Evolutionary conservation across 2,329 filamentous ascomycete genomes (phyloP), one percentile per base, ranked within the genome.

Genomic region (Ophiosphaerella korrae): DNA sequence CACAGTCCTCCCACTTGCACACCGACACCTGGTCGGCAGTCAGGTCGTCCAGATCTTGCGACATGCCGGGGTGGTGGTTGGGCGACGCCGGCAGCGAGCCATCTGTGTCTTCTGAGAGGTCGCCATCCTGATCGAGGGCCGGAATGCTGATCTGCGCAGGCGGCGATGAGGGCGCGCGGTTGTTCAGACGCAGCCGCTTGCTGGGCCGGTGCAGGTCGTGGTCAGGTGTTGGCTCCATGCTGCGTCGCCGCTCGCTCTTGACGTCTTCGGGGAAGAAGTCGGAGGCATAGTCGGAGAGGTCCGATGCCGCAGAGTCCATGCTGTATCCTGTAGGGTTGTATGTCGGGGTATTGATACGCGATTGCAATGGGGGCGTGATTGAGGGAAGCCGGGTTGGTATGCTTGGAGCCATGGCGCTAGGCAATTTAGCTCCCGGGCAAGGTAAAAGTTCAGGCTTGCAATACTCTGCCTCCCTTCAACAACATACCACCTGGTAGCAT

Each of bases 101-200:
- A 31, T 90, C 92, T 42, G 90, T 95, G 75, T 99, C 94, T 45
- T 90, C 91, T 7, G 92, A 96, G 53, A 97, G 87, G 46, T 92
- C 89, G 44, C 85, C 76, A 61, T 82, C 61, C 37, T 67, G 64
- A 18, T 68, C 70, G 21, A 47, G 46, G 12, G 48, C 39, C 39
- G 48, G 52, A 31, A 54, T 52, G 41, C 45, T 57, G 45, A 48
- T 47, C 42, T 46, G 53, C 41, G 55, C 62, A 54, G 53, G 74
- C 64, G 73, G 56, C 70, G 55, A 58, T 2, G 68, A 70, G 64
- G 53, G 73, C 29, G 67, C 63, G 60, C 62, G 68, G 12, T 62
- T 53, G 66, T 68, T 77, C 31, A 72, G 63, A 37, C 69, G 68
- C 44, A 65, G 65, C n/a, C 68, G 68, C 57, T 72, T 72, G 67